Evolutionary conservation across 345 rosid species (phyloP).

Genomic region (Camelina neglecta): DNA sequence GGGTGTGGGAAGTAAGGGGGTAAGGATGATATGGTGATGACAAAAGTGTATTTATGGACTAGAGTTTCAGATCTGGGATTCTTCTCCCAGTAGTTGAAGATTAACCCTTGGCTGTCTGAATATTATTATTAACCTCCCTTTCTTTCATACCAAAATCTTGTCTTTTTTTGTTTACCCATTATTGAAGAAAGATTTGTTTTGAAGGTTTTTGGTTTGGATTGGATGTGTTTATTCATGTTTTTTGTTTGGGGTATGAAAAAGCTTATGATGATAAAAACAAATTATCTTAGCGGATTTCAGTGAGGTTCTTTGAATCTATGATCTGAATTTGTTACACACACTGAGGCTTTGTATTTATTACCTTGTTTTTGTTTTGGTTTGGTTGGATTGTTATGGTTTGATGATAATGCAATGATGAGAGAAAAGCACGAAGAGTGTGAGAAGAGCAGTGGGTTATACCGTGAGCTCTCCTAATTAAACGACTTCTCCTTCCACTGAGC

Average conservation of each 20-base stretch:
- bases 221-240: background rate
- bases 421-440: conserved; percentile 57
- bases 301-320: conserved; percentile 65
- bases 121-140: conserved; percentile 27
- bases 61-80: conserved; percentile 96
- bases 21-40: conserved; percentile 62
- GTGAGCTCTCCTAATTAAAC: conserved; percentile 66
- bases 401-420: conserved; percentile 71
- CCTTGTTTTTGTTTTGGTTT: background rate
- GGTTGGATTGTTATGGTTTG: background rate
- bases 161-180: too few relatives aligned
- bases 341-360: conserved; percentile 58
- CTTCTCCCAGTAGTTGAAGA: conserved; percentile 72
- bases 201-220: background rate
- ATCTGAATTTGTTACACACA: conserved; percentile 98
- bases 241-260: conserved; percentile 29
- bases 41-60: conserved; percentile 70
- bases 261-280: conserved; percentile 78
- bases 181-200: background rate
- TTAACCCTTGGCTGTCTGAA: conserved; percentile 99
- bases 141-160: background rate
- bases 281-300: conserved; percentile 98
- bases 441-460: conserved; percentile 84
- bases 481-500: conserved; percentile 99
- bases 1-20: conserved; percentile 5